Evolutionary conservation across 169 alveolate genomes (phyloP), one percentile per base, ranked within the genome.

Genomic region (Eimeria necatrix): DNA sequence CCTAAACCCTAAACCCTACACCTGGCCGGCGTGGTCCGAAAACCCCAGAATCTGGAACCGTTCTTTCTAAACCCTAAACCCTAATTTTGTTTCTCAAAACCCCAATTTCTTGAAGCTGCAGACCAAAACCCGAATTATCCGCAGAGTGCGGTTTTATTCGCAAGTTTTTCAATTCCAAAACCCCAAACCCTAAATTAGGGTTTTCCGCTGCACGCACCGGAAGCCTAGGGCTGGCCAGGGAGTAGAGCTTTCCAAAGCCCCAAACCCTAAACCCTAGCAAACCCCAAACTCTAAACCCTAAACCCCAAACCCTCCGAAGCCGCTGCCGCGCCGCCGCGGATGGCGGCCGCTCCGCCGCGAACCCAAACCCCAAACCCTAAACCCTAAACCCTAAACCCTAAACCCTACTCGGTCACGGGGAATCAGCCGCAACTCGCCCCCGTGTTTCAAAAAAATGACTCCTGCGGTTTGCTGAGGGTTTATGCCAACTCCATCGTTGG

Each of bases 341-440:
- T 12, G 61, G 12, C 61, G 6, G 24, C 76, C 8, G 26, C 76
- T 64, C 41, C 76, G 32, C 41, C 76, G 24, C 4, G 10, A 9
- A 64, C 10, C 26, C 5, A 20, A 12, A 64, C 76, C 26, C 76
- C 76, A 64, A 12, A n/a, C 76, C 76, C 7, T 8, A 53, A 12
- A 53, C 18, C 12, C 32, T n/a, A 10, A 10, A 20, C 10, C 26
- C 26, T 71, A 71, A 32, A 56, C 20, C 64, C 20, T 56, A 14
- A 14, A 10, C 7, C 99, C 99, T 3, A 98, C 99, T 92, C 99
- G 96, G 95, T 98, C 99, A 95, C 99, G 96, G 5, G 99, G 99
- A 60, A 98, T 98, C 94, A 98, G 95, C 84, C 97, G 97, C 91
- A 98, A 89, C 78, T 98, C 99, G 41, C 98, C 95, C 49, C 99